Percentiles rank a stretch among this genome's conserved stretches.
Conservation (phyloP, 2,329 filamentous ascomycete species). For the Beauveria scarabaeidicola region DNA sequence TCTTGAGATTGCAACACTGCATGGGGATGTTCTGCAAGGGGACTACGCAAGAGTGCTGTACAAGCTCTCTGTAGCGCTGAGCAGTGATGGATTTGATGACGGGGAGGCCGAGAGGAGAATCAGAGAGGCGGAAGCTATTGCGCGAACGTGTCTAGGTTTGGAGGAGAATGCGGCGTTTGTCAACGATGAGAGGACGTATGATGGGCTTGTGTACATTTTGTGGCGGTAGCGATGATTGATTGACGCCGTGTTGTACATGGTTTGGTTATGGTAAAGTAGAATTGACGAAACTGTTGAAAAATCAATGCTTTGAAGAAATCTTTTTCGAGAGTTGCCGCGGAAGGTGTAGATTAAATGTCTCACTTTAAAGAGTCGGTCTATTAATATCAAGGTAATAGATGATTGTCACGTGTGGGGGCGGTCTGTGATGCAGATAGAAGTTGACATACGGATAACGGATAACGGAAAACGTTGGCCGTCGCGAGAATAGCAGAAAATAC, state of each 20-base stretch:
- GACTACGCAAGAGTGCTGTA: background rate
- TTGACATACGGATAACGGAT: too few species aligned
- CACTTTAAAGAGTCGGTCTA: too few species aligned
- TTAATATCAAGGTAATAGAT: too few species aligned
- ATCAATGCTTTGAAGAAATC: too few species aligned
- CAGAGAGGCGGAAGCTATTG: background rate
- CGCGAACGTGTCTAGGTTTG: background rate
- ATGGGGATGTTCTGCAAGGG: background rate
- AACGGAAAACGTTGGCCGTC: too few species aligned
- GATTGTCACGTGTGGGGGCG: too few species aligned
- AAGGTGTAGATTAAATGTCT: too few species aligned
- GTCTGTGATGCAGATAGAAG: too few species aligned
- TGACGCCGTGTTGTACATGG: background rate
- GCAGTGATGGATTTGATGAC: background rate
- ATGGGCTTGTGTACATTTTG: background rate
- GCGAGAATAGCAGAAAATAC: too few species aligned
- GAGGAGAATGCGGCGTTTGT: background rate
- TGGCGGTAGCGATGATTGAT: background rate
- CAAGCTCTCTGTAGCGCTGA: background rate
- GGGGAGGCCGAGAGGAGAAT: background rate
- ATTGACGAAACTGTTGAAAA: background rate
- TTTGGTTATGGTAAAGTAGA: background rate
- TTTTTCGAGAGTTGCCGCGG: too few species aligned
- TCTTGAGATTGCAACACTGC: background rate
- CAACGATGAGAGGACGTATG: background rate